phyloP scores from a whole-genome alignment of 2,329 filamentous ascomycete species.

The Geosmithia morbida region DNA sequence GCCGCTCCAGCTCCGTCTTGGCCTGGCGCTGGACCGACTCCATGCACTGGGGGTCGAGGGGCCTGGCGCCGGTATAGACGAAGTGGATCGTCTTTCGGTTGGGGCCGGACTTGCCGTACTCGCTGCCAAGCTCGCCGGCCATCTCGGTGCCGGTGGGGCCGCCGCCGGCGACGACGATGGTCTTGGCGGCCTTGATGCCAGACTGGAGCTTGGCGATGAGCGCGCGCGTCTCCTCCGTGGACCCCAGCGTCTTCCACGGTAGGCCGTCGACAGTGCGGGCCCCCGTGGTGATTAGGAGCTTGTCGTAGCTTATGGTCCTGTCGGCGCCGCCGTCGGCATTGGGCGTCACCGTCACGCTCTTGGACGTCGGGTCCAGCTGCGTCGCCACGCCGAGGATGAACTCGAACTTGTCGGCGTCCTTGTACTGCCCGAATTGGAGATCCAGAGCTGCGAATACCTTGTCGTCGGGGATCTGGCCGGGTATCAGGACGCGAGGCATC shows the following conservation, averaged over 20 bases:
- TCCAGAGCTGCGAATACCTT: conserved; percentile 18
- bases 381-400: conserved; percentile 34
- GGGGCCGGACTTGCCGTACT: conserved; percentile 21
- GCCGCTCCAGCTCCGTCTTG: conserved; percentile 22
- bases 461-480: conserved; percentile 27
- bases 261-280: conserved; percentile 23
- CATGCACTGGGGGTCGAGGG: conserved; percentile 17
- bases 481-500: conserved; percentile 29
- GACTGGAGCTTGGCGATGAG: conserved; percentile 17
- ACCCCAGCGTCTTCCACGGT: conserved; percentile 33
- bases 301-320: conserved; percentile 29
- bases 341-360: conserved; percentile 19
- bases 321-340: conserved; percentile 10
- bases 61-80: conserved; percentile 21
- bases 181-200: conserved; percentile 17
- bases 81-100: conserved; percentile 31
- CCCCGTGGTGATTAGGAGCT: conserved; percentile 41
- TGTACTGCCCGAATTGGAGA: conserved; percentile 31
- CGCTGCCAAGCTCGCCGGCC: conserved; percentile 33
- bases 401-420: conserved; percentile 28
- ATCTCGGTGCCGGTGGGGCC: conserved; percentile 35
- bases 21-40: conserved; percentile 23
- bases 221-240: conserved; percentile 24
- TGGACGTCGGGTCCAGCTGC: conserved; percentile 22
- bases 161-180: conserved; percentile 36